Base-by-base conservation (phyloP, 116 monocot genomes). In the Papilionanthe hybrid region DNA sequence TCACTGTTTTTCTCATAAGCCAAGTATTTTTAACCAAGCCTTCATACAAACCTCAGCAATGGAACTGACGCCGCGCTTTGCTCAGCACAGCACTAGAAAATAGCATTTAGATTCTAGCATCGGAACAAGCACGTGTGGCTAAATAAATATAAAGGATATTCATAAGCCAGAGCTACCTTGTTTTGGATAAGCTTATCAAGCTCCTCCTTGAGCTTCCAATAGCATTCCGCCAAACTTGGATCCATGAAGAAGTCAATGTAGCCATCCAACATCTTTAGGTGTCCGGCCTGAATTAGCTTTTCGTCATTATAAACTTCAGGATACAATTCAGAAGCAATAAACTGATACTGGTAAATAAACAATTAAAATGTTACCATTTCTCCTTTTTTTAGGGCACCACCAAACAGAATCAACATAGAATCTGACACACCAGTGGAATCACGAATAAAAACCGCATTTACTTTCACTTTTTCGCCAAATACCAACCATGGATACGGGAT, bases 241-340 rank as follows among this genome's bases (percentile, higher is more conserved):
- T 99, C 93, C 99, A 99, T 95, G 83, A 99, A 99, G 81, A 99
- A 99, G 81, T 99, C 99, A 80, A 99, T 79, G 82, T 95, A 99
- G 17, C 93, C 99, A 90, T 89, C 90, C 82, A 99, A 80, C 95
- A 99, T 95, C 41, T 99, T 95, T 83, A 99, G 77, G 77, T 99
- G 99, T 29, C 95, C 99, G 77, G 90, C 89, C 99, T 99, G 82
- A 78, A 72, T 10, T 2, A 57, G 73, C 74, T 58, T 65, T 76
- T 13, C 41, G 7, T 23, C 20, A n/a, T 12, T 63, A 75, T 53
- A 30, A n/a, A 74, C 22, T 58, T 20, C 75, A 55, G 42, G 71
- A 43, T 25, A 44, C 32, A 48, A 68, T 49, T 75, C n/a, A 56
- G 15, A 77, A 77, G 68, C 7, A 42, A 57, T 57, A 19, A 78